Evolutionary conservation across 2,329 filamentous ascomycete species (phyloP).

Genomic region (Aspergillus sp.): DNA sequence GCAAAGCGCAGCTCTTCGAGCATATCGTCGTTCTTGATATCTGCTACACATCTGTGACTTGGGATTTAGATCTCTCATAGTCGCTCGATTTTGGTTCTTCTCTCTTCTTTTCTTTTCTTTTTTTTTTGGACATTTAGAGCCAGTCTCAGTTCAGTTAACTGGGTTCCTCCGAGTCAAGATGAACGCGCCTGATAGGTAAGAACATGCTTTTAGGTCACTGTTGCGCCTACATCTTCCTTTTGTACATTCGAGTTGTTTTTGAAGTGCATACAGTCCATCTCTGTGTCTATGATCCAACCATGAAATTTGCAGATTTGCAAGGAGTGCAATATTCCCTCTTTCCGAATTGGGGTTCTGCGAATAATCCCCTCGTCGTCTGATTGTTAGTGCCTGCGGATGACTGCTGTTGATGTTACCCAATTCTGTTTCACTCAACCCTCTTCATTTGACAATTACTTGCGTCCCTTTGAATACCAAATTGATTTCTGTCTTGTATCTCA

Average conservation of each 20-base stretch:
- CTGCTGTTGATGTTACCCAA: neutral
- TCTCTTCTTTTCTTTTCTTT: neutral
- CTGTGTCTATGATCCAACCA: neutral
- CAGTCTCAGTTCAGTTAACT: neutral
- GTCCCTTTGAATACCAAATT: neutral
- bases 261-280: neutral
- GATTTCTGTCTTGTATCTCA: neutral
- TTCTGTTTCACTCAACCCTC: neutral
- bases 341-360: neutral
- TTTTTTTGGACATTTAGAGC: neutral
- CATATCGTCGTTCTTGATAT: neutral
- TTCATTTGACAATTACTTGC: neutral
- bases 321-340: neutral
- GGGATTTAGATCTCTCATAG: neutral
- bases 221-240: neutral
- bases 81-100: neutral
- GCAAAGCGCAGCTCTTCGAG: neutral
- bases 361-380: neutral
- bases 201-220: neutral
- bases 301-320: neutral
- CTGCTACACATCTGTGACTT: neutral
- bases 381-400: neutral
- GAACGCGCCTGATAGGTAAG: slow-evolving; percentile 51
- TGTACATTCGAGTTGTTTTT: neutral
- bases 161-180: slow-evolving; percentile 33